These are phyloP conservation scores for Pharus latifolius DNA, from an alignment of 176 grass and related monocot genomes.

Conservation along the genomic window DNA sequence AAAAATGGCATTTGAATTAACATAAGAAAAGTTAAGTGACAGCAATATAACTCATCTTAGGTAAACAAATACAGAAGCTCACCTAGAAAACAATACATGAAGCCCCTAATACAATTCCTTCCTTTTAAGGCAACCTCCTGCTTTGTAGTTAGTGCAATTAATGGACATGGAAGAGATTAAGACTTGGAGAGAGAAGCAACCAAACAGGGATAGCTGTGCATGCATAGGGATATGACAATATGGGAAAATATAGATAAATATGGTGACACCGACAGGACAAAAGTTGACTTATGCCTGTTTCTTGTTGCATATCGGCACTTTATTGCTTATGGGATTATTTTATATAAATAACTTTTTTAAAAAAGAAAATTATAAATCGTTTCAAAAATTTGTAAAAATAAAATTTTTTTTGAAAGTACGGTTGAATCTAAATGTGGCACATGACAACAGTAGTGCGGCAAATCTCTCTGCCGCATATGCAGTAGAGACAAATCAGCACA, in stretches of 20 bases:
- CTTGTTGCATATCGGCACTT: too few relatives aligned
- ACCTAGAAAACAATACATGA: background rate
- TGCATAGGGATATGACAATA: background rate
- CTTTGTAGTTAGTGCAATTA: background rate
- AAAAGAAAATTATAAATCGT: too few relatives aligned
- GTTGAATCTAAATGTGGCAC: too few relatives aligned
- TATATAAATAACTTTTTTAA: too few relatives aligned
- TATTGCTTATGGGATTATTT: too few relatives aligned
- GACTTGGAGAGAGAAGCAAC: too few relatives aligned
- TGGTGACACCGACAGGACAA: background rate
- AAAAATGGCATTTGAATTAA: background rate
- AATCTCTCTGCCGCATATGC: too few relatives aligned
- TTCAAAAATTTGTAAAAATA: too few relatives aligned
- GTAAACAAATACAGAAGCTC: background rate
- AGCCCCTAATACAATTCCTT: too few relatives aligned
- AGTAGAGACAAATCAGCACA: too few relatives aligned
- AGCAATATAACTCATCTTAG: background rate
- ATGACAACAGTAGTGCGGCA: too few relatives aligned
- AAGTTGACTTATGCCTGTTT: constrained; percentile 12
- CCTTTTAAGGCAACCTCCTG: background rate
- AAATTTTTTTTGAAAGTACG: too few relatives aligned
- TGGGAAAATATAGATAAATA: background rate
- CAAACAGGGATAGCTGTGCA: background rate
- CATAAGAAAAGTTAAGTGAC: background rate
- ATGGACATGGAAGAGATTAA: background rate